These are phyloP conservation scores for Pinus albicaulis DNA, from an alignment of 75 land plant genomes.

Conservation along the genomic window DNA sequence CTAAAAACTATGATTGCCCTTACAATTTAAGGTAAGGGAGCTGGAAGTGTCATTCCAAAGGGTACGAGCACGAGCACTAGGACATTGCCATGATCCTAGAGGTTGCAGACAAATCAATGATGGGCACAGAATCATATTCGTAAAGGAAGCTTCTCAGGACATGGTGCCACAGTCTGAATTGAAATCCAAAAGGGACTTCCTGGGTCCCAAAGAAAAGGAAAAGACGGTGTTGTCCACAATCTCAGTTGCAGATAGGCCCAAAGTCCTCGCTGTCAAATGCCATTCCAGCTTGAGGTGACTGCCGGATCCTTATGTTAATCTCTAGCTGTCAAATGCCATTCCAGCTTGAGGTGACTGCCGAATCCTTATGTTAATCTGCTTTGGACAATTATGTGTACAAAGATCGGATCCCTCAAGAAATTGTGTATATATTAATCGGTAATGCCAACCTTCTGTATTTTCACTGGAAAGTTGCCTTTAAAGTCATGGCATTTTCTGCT, in stretches of 20 bases:
- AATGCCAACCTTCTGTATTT: neutral
- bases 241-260: neutral
- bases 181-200: neutral
- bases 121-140: constrained; percentile 1
- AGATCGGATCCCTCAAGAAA: no score
- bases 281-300: neutral
- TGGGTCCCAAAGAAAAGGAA: neutral
- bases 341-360: neutral
- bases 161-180: neutral
- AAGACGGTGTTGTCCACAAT: neutral
- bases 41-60: neutral
- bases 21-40: neutral
- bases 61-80: no score
- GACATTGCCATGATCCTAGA: no score
- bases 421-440: neutral
- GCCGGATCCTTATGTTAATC: neutral
- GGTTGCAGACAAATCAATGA: constrained; percentile 4
- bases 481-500: neutral
- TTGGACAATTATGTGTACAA: no score
- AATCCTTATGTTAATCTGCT: no score
- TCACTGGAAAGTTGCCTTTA: neutral
- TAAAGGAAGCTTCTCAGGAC: neutral
- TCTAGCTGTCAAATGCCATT: neutral
- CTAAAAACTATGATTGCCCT: neutral
- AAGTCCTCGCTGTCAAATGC: neutral